Evolutionary conservation across 768 basidiomycete genomes (phyloP).

Genomic region (Hypholoma sublateritium): DNA sequence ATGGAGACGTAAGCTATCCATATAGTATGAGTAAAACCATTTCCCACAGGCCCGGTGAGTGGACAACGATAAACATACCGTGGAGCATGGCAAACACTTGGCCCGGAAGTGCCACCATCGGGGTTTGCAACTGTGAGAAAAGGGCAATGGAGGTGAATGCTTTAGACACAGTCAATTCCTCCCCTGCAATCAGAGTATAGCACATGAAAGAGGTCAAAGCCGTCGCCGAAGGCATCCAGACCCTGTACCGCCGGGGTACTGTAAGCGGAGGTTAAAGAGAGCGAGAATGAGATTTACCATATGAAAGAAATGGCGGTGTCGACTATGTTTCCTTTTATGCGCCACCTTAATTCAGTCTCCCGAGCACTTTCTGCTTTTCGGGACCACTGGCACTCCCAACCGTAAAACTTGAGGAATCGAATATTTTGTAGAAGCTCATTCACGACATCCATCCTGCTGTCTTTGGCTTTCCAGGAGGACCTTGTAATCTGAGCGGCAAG

Average conservation of each 20-base stretch:
- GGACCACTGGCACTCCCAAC: slow-evolving; percentile 73
- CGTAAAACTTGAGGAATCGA: slow-evolving; percentile 73
- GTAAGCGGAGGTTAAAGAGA: slow-evolving; percentile 9
- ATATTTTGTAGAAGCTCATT: slow-evolving; percentile 79
- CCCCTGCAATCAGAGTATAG: slow-evolving; percentile 64
- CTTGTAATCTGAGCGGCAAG: slow-evolving; percentile 46
- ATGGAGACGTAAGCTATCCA: slow-evolving; percentile 72
- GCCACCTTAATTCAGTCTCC: slow-evolving; percentile 65
- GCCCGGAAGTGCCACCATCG: slow-evolving; percentile 63
- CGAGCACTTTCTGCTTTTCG: slow-evolving; percentile 49
- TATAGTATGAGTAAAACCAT: not conserved
- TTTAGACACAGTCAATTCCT: slow-evolving; percentile 72
- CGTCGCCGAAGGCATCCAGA: slow-evolving; percentile 72
- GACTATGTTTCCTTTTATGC: slow-evolving; percentile 62
- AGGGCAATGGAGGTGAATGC: slow-evolving; percentile 81
- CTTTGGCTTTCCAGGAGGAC: slow-evolving; percentile 61
- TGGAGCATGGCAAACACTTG: slow-evolving; percentile 66
- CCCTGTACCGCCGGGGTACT: slow-evolving; percentile 38
- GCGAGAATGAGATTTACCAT: slow-evolving; percentile 37
- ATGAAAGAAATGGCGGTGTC: slow-evolving; percentile 67
- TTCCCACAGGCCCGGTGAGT: too few species aligned
- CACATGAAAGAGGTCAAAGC: slow-evolving; percentile 62
- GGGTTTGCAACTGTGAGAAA: slow-evolving; percentile 69
- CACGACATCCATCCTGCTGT: slow-evolving; percentile 66
- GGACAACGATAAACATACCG: slow-evolving; percentile 34